Conservation (phyloP, 1,284 basidiomycete genomes). For the Vanrija sp. region DNA sequence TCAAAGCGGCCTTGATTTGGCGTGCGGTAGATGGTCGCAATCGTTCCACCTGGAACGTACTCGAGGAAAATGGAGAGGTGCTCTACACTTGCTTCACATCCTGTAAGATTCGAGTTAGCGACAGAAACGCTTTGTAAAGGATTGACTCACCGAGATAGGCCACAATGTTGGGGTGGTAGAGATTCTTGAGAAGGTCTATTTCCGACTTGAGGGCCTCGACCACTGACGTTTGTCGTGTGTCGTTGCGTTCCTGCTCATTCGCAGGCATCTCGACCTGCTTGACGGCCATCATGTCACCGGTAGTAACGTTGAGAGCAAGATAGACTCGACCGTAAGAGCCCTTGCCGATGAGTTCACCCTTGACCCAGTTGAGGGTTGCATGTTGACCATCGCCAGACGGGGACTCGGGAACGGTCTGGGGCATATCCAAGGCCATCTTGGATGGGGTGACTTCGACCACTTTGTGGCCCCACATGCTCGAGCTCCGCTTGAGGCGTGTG, state of each 20-base stretch:
- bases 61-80: conserved; percentile 97
- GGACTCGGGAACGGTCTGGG: conserved; percentile 47
- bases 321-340: conserved; percentile 97
- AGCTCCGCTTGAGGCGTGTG: conserved; percentile 63
- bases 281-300: conserved; percentile 98
- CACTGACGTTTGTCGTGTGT: conserved; percentile 75
- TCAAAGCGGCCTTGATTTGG: conserved; percentile 69
- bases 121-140: neutral
- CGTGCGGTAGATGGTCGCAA: conserved; percentile 86
- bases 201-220: conserved; percentile 91
- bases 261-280: conserved; percentile 97
- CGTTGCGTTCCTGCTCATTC: conserved; percentile 82
- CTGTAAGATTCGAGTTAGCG: no score
- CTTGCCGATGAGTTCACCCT: conserved; percentile 93
- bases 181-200: conserved; percentile 89
- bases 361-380: conserved; percentile 94
- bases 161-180: conserved; percentile 96
- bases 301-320: conserved; percentile 93
- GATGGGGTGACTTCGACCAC: conserved; percentile 87
- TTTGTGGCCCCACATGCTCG: conserved; percentile 92
- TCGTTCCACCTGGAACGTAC: conserved; percentile 95
- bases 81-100: conserved; percentile 72
- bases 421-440: conserved; percentile 52
- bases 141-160: conserved; percentile 71
- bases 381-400: conserved; percentile 18